Conservation (phyloP, 75 land plant genomes). For the Adiantum capillusveneris region DNA sequence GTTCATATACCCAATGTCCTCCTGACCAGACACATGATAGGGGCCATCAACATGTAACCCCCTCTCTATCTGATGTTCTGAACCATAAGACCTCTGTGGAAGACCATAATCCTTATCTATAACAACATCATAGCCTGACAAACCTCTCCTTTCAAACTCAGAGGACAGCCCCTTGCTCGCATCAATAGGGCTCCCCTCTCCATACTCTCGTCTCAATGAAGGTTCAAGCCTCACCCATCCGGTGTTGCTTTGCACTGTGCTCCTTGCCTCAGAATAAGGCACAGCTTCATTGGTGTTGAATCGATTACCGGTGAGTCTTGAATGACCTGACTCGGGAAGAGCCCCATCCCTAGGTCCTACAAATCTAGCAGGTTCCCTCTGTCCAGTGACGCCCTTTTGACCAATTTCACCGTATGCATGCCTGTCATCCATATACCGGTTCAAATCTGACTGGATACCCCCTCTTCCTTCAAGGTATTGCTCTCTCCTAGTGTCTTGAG, state of each 20-base stretch:
- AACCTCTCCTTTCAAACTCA: conserved; percentile 15
- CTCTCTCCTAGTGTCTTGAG: no score
- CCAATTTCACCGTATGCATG: background rate
- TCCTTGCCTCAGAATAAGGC: background rate
- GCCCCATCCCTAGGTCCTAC: conserved; percentile 4
- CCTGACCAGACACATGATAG: background rate
- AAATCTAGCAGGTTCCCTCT: conserved; percentile 8
- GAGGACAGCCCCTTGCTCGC: conserved; percentile 4
- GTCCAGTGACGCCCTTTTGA: conserved; percentile 8
- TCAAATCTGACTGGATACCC: background rate
- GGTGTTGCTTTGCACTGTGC: background rate
- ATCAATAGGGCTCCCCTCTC: conserved; percentile 7
- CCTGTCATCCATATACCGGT: background rate
- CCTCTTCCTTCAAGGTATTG: no score
- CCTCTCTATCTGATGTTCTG: background rate
- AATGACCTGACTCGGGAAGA: conserved; percentile 3
- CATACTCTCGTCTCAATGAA: conserved; percentile 12
- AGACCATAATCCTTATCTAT: background rate
- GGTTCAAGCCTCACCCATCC: background rate
- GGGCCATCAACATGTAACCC: background rate
- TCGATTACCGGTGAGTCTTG: background rate
- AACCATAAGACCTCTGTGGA: background rate
- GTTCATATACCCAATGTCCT: background rate
- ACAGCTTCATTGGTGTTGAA: conserved; percentile 4
- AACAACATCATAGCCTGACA: background rate